Evolutionary conservation across 345 rosid species (phyloP), one percentile per base, ranked within the genome.

Genomic region (Salix caprea): DNA sequence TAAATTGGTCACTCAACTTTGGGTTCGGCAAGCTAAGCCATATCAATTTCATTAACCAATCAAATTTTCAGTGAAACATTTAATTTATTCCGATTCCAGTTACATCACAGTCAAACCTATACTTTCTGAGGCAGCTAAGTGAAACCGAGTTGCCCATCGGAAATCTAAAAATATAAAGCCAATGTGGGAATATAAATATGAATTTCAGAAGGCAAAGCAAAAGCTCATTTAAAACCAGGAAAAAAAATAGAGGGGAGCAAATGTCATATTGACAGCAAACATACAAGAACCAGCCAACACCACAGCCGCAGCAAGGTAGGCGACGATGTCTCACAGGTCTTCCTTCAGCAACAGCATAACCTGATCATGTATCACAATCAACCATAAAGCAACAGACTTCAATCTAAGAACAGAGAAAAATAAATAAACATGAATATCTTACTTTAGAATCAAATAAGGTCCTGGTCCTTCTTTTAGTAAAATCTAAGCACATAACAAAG

Each of bases 221-320:
- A 21, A 50, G 62, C 62, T 48, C 14, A 28, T 67, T 28, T 36
- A 39, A 10, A 4, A 23, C 9, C 4, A 34, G 6, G 30, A 19
- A 42, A 8, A 7, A 14, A 15, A 30, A 64, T 14, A n/a, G 14
- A 28, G 28, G 9, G 40, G 56, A 76, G 5, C 13, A 30, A 75
- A 69, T 2, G 28, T 24, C 24, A 32, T 46, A 36, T 34, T 4
- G 42, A 36, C 0, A 34, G 70, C 23, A 54, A 60, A 85, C 99
- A 88, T 87, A 93, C 99, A 93, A 78, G 85, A 81, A 88, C 97
- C 99, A 95, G 69, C 97, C 99, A 65, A 87, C 10, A 77, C 99
- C 97, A 70, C 87, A 78, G 65, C 99, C 99, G 74, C 97, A 95
- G 84, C 97, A 93, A 72, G 94, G 97, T 72, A 91, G 93, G 32